Percentiles rank a stretch among this genome's conserved stretches.
Conservation (phyloP, 2,329 filamentous ascomycete species). For the Clarireedia homoeocarpa region DNA sequence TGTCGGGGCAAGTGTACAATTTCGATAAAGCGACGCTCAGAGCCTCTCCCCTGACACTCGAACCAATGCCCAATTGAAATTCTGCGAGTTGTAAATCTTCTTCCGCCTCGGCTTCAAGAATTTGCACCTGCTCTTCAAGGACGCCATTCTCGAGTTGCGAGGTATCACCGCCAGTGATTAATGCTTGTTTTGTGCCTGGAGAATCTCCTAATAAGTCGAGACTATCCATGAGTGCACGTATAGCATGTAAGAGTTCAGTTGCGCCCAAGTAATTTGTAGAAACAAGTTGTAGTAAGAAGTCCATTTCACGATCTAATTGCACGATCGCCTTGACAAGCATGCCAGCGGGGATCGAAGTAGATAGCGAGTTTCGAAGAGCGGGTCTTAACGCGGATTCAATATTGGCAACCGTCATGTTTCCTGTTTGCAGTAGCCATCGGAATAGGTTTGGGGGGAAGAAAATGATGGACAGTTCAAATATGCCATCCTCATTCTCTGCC, state of each 20-base stretch:
- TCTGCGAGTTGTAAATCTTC: conserved; percentile 61
- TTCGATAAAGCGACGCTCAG: conserved; percentile 63
- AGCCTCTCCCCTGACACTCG: conserved; percentile 53
- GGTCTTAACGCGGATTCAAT: conserved; percentile 49
- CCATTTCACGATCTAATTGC: conserved; percentile 60
- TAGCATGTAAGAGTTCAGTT: conserved; percentile 57
- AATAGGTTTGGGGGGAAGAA: conserved; percentile 44
- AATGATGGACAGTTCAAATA: conserved; percentile 30
- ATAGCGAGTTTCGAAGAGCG: conserved; percentile 32
- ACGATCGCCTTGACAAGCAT: conserved; percentile 56
- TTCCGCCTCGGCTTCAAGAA: conserved; percentile 52
- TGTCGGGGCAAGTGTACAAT: conserved; percentile 56
- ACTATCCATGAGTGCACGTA: conserved; percentile 60
- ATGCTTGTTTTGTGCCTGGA: conserved; percentile 15
- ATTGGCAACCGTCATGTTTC: conserved; percentile 53
- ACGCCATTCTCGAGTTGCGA: conserved; percentile 12
- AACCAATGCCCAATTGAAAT: conserved; percentile 57
- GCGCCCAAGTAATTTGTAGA: conserved; percentile 57
- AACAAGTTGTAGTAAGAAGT: conserved; percentile 58
- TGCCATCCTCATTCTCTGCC: conserved; percentile 10
- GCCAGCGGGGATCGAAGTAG: conserved; percentile 41
- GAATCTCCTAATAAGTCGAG: conserved; percentile 44
- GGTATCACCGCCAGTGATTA: conserved; percentile 23
- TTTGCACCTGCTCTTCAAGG: conserved; percentile 34
- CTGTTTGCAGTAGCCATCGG: conserved; percentile 51